Conservation (phyloP, 1,284 basidiomycete genomes). For the Puccinia sorghi region DNA sequence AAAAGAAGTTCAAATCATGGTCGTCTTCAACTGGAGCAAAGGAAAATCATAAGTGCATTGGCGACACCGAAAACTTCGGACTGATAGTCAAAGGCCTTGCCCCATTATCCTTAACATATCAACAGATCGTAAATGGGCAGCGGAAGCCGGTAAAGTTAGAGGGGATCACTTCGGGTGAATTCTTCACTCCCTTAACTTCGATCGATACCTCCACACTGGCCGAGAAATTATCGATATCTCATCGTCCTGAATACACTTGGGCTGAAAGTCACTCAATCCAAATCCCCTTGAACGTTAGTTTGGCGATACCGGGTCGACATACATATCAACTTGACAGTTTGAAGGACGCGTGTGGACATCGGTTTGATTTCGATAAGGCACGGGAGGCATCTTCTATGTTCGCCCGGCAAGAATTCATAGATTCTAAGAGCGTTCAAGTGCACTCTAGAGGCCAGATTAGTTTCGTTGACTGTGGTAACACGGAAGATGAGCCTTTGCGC, state of each 20-base stretch:
- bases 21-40: conserved; percentile 1
- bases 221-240: conserved; percentile 36
- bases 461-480: conserved; percentile 44
- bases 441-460: conserved; percentile 46
- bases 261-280: conserved; percentile 41
- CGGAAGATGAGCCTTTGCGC: conserved; percentile 67
- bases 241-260: conserved; percentile 46
- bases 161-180: conserved; percentile 34
- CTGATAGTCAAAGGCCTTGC: conserved; percentile 33
- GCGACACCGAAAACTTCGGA: conserved; percentile 39
- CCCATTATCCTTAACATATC: conserved; percentile 39
- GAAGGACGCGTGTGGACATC: conserved; percentile 43
- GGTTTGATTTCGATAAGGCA: conserved; percentile 24
- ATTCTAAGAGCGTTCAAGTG: conserved; percentile 37
- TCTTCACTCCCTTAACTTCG: conserved; percentile 27
- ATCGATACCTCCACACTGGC: conserved; percentile 32
- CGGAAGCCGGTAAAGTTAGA: conserved; percentile 19
- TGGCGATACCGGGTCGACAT: conserved; percentile 32
- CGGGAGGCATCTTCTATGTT: conserved; percentile 7
- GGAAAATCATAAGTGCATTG: conserved; percentile 41
- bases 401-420: background rate
- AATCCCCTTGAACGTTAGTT: conserved; percentile 35
- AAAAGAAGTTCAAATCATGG: conserved; percentile 36
- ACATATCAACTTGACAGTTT: conserved; percentile 30
- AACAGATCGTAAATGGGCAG: conserved; percentile 23